Evolutionary conservation across 352 stramenopile genomes (phyloP).

Genomic region (Globisporangium barbulae): DNA sequence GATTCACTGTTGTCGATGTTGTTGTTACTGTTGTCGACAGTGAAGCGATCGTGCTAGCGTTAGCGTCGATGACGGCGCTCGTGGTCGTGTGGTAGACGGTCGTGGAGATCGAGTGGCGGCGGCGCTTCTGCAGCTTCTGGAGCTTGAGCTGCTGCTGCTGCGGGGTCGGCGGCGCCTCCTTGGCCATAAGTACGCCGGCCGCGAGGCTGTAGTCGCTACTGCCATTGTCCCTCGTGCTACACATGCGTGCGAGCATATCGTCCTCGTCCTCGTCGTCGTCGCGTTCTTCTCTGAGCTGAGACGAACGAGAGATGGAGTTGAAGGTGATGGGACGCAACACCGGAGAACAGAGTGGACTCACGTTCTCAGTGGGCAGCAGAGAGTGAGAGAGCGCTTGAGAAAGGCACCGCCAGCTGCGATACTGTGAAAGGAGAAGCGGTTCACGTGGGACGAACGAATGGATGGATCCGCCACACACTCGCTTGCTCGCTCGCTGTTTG

Average conservation of each 20-base stretch:
- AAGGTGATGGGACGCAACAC: background rate
- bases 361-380: background rate
- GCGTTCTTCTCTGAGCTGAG: no score
- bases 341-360: background rate
- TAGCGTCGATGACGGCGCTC: background rate
- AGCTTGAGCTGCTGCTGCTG: constrained; percentile 13
- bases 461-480: no score
- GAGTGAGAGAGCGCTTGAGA: background rate
- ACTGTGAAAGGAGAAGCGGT: no score
- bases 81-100: background rate
- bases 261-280: no score
- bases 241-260: constrained; percentile 1
- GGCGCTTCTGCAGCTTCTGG: constrained; percentile 1
- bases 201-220: constrained; percentile 2
- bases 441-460: no score
- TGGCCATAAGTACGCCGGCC: constrained; percentile 3
- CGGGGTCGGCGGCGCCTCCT: background rate
- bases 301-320: background rate
- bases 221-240: background rate
- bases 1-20: background rate
- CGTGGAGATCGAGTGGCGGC: constrained; percentile 13
- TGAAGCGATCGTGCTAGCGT: background rate
- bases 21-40: background rate
- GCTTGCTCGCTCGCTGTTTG: no score
- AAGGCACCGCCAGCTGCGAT: no score